phyloP scores from a whole-genome alignment of 768 basidiomycete species.

The Russula sp. region DNA sequence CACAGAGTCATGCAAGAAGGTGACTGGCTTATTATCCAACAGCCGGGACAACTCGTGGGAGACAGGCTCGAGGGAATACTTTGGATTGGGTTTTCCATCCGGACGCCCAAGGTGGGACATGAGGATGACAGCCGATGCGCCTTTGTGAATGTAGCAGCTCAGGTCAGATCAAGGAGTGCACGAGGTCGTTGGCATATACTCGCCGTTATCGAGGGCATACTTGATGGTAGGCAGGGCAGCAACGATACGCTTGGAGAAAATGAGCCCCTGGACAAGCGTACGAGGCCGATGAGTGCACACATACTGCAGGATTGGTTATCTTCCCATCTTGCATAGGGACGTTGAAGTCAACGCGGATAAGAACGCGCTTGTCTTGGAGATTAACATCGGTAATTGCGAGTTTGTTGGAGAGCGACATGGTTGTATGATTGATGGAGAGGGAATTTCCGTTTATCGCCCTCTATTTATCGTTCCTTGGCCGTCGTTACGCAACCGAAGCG shows the following conservation, averaged over 20 bases:
- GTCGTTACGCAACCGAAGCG: background rate
- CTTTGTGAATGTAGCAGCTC: conserved; percentile 33
- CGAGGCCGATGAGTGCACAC: conserved; percentile 29
- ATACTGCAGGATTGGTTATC: conserved; percentile 94
- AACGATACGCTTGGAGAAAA: conserved; percentile 71
- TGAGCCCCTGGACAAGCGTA: conserved; percentile 3
- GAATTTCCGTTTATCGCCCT: conserved; percentile 2
- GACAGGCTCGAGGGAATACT: conserved; percentile 88
- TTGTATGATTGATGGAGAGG: background rate
- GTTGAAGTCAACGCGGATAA: conserved; percentile 95
- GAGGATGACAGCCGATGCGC: conserved; percentile 75
- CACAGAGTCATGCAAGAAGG: conserved; percentile 79
- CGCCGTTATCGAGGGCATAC: conserved; percentile 84
- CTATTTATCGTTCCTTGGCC: conserved; percentile 1
- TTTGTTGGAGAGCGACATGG: conserved; percentile 92
- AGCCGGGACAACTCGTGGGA: conserved; percentile 71
- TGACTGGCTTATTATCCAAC: conserved; percentile 56
- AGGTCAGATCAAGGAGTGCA: conserved; percentile 9
- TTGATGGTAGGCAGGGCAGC: conserved; percentile 94
- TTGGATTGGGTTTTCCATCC: conserved; percentile 81
- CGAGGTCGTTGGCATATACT: conserved; percentile 7
- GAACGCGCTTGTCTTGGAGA: conserved; percentile 80
- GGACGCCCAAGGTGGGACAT: conserved; percentile 99
- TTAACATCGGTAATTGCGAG: conserved; percentile 87
- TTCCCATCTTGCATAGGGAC: conserved; percentile 85